These are phyloP conservation scores for Scedosporium boydii DNA, from an alignment of 2,329 filamentous ascomycete species.

Conservation along the genomic window DNA sequence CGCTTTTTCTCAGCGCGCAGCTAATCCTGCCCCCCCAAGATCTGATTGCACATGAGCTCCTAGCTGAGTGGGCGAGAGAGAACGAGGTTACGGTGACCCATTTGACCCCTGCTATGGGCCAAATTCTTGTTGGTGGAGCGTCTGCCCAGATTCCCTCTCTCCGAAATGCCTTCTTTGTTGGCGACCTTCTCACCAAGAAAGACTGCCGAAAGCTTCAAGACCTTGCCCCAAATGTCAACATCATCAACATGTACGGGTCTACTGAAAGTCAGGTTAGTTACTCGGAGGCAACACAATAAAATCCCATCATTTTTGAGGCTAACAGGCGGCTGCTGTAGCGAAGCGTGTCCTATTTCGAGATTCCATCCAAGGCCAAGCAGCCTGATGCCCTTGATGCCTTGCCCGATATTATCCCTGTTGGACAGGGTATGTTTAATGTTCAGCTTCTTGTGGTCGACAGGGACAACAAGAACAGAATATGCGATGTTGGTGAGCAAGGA, in stretches of 20 bases:
- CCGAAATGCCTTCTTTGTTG: slow-evolving; percentile 69
- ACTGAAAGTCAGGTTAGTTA: slow-evolving; percentile 55
- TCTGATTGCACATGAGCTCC: too few species aligned
- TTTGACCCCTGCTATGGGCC: too few species aligned
- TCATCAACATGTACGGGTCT: slow-evolving; percentile 82
- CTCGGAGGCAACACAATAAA: too few species aligned
- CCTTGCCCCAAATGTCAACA: slow-evolving; percentile 63
- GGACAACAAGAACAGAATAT: slow-evolving; percentile 56
- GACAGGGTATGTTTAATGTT: slow-evolving; percentile 79
- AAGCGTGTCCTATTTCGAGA: slow-evolving; percentile 73
- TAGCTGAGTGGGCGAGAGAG: too few species aligned
- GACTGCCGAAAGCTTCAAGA: slow-evolving; percentile 71
- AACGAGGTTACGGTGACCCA: too few species aligned
- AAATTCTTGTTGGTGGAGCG: too few species aligned
- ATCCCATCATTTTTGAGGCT: too few species aligned
- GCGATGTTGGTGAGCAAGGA: slow-evolving; percentile 70
- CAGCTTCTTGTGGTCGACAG: slow-evolving; percentile 78
- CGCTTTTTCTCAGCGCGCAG: slow-evolving; percentile 48
- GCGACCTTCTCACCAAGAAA: slow-evolving; percentile 76
- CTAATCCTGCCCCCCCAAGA: too few species aligned
- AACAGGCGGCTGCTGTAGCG: slow-evolving; percentile 29
- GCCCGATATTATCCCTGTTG: slow-evolving; percentile 68
- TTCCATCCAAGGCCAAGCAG: slow-evolving; percentile 55
- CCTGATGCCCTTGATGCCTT: slow-evolving; percentile 37
- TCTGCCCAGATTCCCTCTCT: too few species aligned